Conservation (phyloP, 306 rosid species). For the Macrotyloma uniflorum region DNA sequence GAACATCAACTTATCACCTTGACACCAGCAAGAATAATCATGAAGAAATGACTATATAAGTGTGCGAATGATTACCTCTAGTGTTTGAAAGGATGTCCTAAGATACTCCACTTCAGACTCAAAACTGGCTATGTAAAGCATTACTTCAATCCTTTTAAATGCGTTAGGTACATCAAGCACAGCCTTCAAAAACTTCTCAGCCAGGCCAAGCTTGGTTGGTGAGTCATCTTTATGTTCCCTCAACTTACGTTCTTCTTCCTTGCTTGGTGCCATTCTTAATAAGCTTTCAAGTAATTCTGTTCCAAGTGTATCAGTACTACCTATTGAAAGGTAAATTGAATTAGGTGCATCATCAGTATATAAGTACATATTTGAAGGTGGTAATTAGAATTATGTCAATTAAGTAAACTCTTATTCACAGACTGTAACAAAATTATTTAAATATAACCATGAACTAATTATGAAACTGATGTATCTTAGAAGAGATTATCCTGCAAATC, state of each 20-base stretch:
- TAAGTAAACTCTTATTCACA: neutral
- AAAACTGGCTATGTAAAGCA: slow-evolving; percentile 90
- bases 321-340: slow-evolving; percentile 47
- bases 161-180: slow-evolving; percentile 87
- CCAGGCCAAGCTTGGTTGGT: slow-evolving; percentile 77
- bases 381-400: neutral
- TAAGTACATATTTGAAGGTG: neutral
- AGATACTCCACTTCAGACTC: slow-evolving; percentile 91
- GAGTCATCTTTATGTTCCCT: slow-evolving; percentile 79
- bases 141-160: slow-evolving; percentile 80
- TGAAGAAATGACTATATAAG: neutral
- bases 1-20: neutral
- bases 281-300: slow-evolving; percentile 85
- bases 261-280: slow-evolving; percentile 94
- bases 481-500: too few species aligned
- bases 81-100: slow-evolving; percentile 69
- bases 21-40: neutral
- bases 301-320: slow-evolving; percentile 85
- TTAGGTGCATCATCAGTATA: neutral
- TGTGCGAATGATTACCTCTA: slow-evolving; percentile 60
- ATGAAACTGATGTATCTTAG: too few species aligned
- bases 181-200: slow-evolving; percentile 91
- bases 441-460: too few species aligned
- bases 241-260: slow-evolving; percentile 89
- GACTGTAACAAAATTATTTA: too few species aligned